Base-by-base conservation (phyloP, 1,139 yeast species). In the Saccharomyces hybrid region DNA sequence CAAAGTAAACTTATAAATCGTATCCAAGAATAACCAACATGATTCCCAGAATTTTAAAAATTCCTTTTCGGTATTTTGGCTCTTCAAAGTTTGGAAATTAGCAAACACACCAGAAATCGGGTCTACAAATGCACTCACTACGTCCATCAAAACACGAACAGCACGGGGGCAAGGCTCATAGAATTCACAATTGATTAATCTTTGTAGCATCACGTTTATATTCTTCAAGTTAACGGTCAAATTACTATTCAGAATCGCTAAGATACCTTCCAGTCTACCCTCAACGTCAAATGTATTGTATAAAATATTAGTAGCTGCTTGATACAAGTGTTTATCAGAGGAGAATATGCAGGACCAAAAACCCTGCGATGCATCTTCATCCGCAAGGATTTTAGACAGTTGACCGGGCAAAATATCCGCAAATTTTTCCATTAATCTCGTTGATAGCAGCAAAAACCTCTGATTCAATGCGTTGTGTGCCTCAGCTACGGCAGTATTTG, bases 151-250 rank as follows among this genome's bases (percentile, higher is more conserved):
- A 9, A 89, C 82, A 63, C 88, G 77, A 3, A 88, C 82, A 1
- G 86, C 84, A 61, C 86, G 82, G 1, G 93, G 91, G 58, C 87
- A 82, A 1, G 93, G 90, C 55, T 87, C 90, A 64, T 76, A 86
- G 49, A 81, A 80, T 38, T 75, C 77, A 58, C 83, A 71, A 4
- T 67, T 61, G 4, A 78, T 77, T 50, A 86, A 74, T 44, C 72
- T 72, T 1, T 71, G 65, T 52, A 86, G 64, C 31, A 81, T 79
- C 6, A 69, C 68, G 52, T 75, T 76, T 53, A 82, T 78, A 1
- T 84, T 82, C 31, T 59, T 63, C 20, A 84, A 67, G 46, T 81
- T 79, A n/a, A 67, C 62, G 4, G 74, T 66, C 7, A 77, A 61
- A 58, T 81, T 75, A 13, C 71, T 65, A 13, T 70, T 70, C 32